Evolutionary conservation across 129 eudicot genomes (phyloP).

Genomic region (Lactuca sativa): DNA sequence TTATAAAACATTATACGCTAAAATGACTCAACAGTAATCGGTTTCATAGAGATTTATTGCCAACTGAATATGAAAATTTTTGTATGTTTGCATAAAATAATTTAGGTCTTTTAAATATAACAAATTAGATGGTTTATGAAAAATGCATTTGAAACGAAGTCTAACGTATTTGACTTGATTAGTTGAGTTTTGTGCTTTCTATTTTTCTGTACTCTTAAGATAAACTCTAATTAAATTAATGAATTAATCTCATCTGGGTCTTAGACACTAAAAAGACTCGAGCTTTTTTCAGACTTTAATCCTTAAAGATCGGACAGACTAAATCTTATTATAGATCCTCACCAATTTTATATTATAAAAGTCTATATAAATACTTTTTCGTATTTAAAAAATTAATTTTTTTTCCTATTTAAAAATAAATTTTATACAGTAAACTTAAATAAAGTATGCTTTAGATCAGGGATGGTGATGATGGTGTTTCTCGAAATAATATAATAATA

Average conservation of each 20-base stretch:
- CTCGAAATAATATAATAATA: not conserved
- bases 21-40: no score
- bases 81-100: no score
- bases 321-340: slow-evolving; percentile 39
- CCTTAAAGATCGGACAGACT: slow-evolving; percentile 33
- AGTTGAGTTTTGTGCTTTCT: not conserved
- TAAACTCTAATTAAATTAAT: no score
- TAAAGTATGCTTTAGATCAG: slow-evolving; percentile 32
- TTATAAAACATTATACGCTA: no score
- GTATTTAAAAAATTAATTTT: not conserved
- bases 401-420: not conserved
- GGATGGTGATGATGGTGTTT: slow-evolving; percentile 34
- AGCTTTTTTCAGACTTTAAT: slow-evolving; percentile 40
- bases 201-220: no score
- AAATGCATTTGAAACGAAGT: no score
- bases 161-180: not conserved
- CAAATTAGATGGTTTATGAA: no score
- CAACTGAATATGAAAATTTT: no score
- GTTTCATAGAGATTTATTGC: no score
- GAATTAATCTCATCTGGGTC: not conserved
- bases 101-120: no score
- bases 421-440: slow-evolving; percentile 15
- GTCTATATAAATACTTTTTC: not conserved
- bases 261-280: slow-evolving; percentile 21
- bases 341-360: slow-evolving; percentile 8